Evolutionary conservation across 2,329 filamentous ascomycete species (phyloP).

Genomic region (Parafenestella ontariensis): DNA sequence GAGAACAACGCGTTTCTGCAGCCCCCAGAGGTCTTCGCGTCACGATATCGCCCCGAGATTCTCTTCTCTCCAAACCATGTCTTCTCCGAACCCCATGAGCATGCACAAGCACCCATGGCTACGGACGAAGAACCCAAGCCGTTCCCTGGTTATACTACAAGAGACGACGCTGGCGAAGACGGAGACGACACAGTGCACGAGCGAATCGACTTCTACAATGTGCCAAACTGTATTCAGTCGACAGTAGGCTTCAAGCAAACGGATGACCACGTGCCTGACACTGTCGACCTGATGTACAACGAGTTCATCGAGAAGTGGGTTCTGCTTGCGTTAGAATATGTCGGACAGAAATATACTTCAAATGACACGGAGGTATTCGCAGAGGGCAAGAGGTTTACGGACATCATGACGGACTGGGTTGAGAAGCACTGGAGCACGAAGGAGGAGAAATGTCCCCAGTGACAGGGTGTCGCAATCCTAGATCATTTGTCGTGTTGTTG

Average conservation of each 20-base stretch:
- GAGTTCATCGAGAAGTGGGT: constrained; percentile 90
- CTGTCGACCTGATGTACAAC: constrained; percentile 87
- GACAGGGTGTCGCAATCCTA: background rate
- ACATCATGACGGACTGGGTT: constrained; percentile 67
- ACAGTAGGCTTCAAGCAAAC: constrained; percentile 62
- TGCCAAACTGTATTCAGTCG: constrained; percentile 85
- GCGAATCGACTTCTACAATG: constrained; percentile 73
- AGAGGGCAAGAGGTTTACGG: constrained; percentile 62
- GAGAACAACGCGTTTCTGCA: constrained; percentile 47
- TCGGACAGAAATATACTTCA: constrained; percentile 59
- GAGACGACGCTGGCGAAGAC: constrained; percentile 80
- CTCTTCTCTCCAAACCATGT: constrained; percentile 5
- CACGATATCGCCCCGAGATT: constrained; percentile 29
- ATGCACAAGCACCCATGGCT: constrained; percentile 17
- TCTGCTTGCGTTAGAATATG: constrained; percentile 72
- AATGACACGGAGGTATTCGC: constrained; percentile 62
- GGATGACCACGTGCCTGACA: constrained; percentile 63
- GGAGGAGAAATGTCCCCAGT: constrained; percentile 24
- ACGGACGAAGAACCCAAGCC: constrained; percentile 41
- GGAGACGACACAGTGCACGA: constrained; percentile 91
- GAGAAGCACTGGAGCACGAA: constrained; percentile 58
- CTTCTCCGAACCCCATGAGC: constrained; percentile 7
- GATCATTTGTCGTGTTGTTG: background rate
- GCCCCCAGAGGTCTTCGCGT: constrained; percentile 55
- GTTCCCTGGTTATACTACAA: constrained; percentile 86